A percentile compares a stretch with the other conserved stretches of the same genome.
These are phyloP conservation scores for Zygosaccharomyces bisporus DNA, from an alignment of 805 yeast species.

Conservation along the genomic window DNA sequence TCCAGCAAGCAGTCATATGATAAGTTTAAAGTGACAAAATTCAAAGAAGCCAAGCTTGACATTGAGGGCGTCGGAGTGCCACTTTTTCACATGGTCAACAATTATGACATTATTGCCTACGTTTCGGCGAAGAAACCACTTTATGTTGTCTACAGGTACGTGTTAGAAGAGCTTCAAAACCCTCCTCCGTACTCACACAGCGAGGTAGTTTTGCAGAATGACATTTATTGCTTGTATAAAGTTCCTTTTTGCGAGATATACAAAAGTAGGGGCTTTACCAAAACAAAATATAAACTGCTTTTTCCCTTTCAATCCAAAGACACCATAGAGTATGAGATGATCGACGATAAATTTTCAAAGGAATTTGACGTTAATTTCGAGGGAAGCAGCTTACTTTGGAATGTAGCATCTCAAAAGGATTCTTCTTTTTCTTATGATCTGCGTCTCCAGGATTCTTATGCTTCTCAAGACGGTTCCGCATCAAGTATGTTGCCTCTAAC, in stretches of 20 bases:
- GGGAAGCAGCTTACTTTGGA: constrained; percentile 15
- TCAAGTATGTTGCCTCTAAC: constrained; percentile 2
- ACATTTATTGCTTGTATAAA: constrained; percentile 10
- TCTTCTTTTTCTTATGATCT: constrained; percentile 1
- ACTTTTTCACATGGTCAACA: constrained; percentile 11
- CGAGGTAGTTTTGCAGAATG: constrained; percentile 8
- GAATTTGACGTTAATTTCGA: constrained; percentile 15
- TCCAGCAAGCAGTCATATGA: constrained; percentile 20
- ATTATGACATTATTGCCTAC: constrained; percentile 5
- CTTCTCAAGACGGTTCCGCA: constrained; percentile 9
- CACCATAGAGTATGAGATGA: not conserved
- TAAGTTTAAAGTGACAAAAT: constrained; percentile 11
- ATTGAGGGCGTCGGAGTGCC: constrained; percentile 22
- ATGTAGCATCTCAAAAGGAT: constrained; percentile 6
- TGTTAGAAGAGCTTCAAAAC: constrained; percentile 3
- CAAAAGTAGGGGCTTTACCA: not conserved
- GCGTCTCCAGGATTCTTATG: constrained; percentile 13
- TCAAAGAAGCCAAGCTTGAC: constrained; percentile 4
- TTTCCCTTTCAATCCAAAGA: constrained; percentile 4
- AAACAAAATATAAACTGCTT: constrained; percentile 7
- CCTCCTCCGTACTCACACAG: constrained; percentile 16
- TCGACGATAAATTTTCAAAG: constrained; percentile 6
- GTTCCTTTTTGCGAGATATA: constrained; percentile 15
- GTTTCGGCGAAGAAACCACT: constrained; percentile 1
- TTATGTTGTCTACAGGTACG: constrained; percentile 12